Evolutionary conservation across 345 rosid genomes (phyloP).

Genomic region (Nephelium lappaceum): DNA sequence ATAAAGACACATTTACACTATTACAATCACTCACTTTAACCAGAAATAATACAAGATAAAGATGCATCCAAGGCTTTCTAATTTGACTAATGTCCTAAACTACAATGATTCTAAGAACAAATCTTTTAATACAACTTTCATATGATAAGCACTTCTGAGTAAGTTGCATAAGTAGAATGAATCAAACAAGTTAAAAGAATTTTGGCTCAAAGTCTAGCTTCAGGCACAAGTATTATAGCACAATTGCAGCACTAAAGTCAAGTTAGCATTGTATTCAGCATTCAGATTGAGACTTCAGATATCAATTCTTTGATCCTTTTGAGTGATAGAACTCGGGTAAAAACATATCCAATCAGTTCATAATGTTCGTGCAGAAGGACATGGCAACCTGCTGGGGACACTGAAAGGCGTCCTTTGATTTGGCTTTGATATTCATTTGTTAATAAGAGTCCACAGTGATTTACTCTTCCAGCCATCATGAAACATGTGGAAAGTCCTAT

Average conservation of each 20-base stretch:
- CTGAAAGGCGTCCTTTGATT: background rate
- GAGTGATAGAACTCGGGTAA: background rate
- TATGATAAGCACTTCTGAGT: background rate
- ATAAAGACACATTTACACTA: too few species aligned
- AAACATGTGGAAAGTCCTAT: background rate
- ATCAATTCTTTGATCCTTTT: background rate
- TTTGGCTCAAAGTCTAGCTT: background rate
- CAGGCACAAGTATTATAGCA: background rate
- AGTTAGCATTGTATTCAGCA: background rate
- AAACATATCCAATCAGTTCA: background rate
- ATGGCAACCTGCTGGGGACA: background rate
- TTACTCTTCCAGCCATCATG: background rate
- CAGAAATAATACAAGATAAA: background rate
- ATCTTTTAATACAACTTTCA: background rate
- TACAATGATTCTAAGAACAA: background rate
- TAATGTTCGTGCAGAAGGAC: background rate
- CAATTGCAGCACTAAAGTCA: background rate
- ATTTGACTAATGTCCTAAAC: background rate
- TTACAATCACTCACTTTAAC: background rate
- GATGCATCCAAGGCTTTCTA: background rate
- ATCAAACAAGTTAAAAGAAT: background rate
- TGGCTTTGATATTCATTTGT: background rate
- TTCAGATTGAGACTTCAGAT: constrained; percentile 4
- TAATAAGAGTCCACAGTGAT: background rate
- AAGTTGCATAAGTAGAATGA: background rate